Evolutionary conservation across 2,329 filamentous ascomycete species (phyloP), one percentile per base, ranked within the genome.

Genomic region (Coniochaeta sp.): DNA sequence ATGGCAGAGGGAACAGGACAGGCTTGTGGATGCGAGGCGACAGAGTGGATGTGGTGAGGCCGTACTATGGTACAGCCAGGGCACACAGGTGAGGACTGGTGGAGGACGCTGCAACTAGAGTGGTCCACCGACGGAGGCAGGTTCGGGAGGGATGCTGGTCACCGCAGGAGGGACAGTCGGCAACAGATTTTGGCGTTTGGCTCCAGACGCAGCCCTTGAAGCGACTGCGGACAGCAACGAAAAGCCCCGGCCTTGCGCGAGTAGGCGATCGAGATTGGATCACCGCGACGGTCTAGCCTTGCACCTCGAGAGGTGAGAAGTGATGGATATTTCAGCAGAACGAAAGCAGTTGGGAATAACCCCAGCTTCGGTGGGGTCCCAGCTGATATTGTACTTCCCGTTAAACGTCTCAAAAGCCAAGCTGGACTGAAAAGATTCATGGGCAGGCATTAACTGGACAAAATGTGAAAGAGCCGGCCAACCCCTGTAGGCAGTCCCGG

Each of bases 1-100:
- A 60, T 52, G 56, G 58, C 62, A 64, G 63, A 40, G 40, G 58
- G 55, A 28, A 60, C 62, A 61, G 62, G 33, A 58, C 58, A 38
- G 38, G 24, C 38, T 44, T n/a, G 36, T 58, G 12, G 47, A 40
- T 26, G 55, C 59, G 63, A 60, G 58, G 58, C 54, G 14, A 57
- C 19, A 26, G 33, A 26, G n/a, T 19, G 28, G 28, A 57, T 14
- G 3, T 28, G 47, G 24, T 52, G 47, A 52, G 26, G 47, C 47
- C 47, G 47, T 28, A n/a, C n/a, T n/a, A n/a, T n/a, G n/a, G n/a
- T n/a, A 31, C 24, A 52, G 47, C 47, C 16, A n/a, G 47, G 24
- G 16, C 22, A 52, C 47, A 52, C 47, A 24, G 34, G 47, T 28
- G 47, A 52, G 47, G 6, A 28, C 47, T 17, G 22, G 47, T 31